phyloP scores from a whole-genome alignment of 345 rosid species.

The Mercurialis annua region DNA sequence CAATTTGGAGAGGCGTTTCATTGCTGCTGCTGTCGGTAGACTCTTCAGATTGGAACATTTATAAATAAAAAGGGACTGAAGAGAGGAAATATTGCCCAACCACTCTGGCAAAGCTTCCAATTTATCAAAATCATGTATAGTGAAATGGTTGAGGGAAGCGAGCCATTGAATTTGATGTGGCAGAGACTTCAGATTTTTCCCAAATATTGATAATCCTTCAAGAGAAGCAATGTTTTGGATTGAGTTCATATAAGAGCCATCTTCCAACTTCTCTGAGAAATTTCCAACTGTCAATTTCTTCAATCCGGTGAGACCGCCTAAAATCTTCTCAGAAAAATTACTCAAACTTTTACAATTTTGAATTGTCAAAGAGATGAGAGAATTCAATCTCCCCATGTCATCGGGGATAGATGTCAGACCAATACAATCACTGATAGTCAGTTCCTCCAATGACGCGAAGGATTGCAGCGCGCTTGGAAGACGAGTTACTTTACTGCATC shows the following conservation, averaged over 20 bases:
- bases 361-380: neutral
- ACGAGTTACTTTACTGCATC: neutral
- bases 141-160: constrained; percentile 10
- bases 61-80: neutral
- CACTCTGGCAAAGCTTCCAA: constrained; percentile 11
- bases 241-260: neutral
- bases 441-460: constrained; percentile 2
- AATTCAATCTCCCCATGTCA: neutral
- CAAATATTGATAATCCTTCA: neutral
- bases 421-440: neutral
- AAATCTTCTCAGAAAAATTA: neutral
- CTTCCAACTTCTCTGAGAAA: neutral
- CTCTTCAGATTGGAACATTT: neutral
- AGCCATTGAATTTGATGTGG: neutral
- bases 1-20: neutral
- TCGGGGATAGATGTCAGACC: neutral
- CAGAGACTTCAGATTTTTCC: neutral
- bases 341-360: neutral
- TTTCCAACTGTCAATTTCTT: neutral
- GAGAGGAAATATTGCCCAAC: constrained; percentile 6
- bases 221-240: neutral
- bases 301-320: neutral
- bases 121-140: neutral
- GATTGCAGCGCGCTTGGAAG: constrained; percentile 2
- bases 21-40: neutral